These are phyloP conservation scores for Aristolochia californica DNA, from an alignment of 164 flowering plant species.

Conservation along the genomic window DNA sequence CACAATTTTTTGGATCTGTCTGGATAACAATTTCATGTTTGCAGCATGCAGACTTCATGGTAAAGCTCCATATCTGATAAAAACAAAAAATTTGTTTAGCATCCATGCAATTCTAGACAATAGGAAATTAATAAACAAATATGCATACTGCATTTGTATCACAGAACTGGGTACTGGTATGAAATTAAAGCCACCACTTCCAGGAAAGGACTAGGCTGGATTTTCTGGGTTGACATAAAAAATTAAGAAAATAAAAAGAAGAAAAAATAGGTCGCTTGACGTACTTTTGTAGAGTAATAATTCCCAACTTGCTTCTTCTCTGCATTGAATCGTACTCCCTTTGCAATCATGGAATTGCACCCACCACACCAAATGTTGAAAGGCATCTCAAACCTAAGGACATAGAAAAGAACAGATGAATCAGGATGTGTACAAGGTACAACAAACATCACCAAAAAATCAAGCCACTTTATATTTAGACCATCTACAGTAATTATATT, in stretches of 20 bases:
- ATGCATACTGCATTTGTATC: too few relatives aligned
- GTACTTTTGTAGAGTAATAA: slow-evolving; percentile 95
- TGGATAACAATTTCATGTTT: slow-evolving; percentile 88
- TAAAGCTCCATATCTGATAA: slow-evolving; percentile 91
- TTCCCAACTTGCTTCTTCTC: slow-evolving; percentile 99
- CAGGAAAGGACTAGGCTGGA: too few relatives aligned
- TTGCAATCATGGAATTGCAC: slow-evolving; percentile 96
- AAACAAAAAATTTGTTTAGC: slow-evolving; percentile 1
- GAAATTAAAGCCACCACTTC: too few relatives aligned
- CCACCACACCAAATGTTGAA: slow-evolving; percentile 97
- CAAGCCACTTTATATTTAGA: too few relatives aligned
- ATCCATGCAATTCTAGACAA: too few relatives aligned
- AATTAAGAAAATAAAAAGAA: too few relatives aligned
- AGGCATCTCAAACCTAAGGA: slow-evolving; percentile 93
- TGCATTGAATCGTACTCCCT: slow-evolving; percentile 97
- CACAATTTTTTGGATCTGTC: slow-evolving; percentile 91
- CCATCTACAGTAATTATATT: too few relatives aligned
- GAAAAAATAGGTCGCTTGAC: too few relatives aligned
- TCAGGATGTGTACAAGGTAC: background rate
- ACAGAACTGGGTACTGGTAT: too few relatives aligned
- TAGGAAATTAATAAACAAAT: too few relatives aligned
- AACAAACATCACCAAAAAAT: too few relatives aligned
- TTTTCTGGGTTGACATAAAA: background rate
- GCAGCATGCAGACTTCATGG: slow-evolving; percentile 97
- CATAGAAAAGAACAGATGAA: background rate